Base-by-base conservation (phyloP, 345 rosid genomes). In the Pistacia integerrima region DNA sequence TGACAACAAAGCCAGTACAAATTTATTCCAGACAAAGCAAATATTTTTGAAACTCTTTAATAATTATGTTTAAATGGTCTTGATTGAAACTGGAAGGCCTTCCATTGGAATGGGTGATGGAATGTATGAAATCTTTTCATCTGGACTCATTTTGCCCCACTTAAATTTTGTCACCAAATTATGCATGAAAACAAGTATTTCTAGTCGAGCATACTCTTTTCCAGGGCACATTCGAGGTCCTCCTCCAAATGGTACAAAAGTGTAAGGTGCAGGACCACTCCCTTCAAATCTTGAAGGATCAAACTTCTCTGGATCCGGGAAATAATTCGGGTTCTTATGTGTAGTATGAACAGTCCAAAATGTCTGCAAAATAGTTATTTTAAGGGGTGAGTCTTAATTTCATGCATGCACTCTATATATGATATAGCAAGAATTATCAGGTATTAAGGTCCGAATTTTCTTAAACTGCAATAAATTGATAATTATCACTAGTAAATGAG, bases 191-290 rank as follows among this genome's bases (percentile, higher is more conserved):
- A 69, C 51, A 2, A 83, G 79, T 20, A 83, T 83, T 66, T 77
- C 82, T 1, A 75, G 74, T 46, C 61, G 65, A 16, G 84, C 84
- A 18, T 77, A 75, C 67, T 77, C 86, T 54, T 77, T 80, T 14
- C 86, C 82, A 0, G 78, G 82, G 52, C 84, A 75, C 76, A 80
- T 83, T 30, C 77, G 38, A n/a, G 83, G 72, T 12, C 81, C 86
- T 46, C 86, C 81, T 3, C 86, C 81, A 35, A 83, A 83, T 9
- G 80, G 84, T 3, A 75, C 72, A 22, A 77, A 83, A 12, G 70
- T 57, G 76, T 36, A 74, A 22, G 86, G 75, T 18, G 78, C 77
- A 4, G 67, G 72, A 1, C 79, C 73, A 0, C 48, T 64, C 7
- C 77, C 87, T 8, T 84, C 81, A 7, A 81, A 76, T 44, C 79